phyloP scores from a whole-genome alignment of 129 eudicot genomes.

The Flaveria trinervia region DNA sequence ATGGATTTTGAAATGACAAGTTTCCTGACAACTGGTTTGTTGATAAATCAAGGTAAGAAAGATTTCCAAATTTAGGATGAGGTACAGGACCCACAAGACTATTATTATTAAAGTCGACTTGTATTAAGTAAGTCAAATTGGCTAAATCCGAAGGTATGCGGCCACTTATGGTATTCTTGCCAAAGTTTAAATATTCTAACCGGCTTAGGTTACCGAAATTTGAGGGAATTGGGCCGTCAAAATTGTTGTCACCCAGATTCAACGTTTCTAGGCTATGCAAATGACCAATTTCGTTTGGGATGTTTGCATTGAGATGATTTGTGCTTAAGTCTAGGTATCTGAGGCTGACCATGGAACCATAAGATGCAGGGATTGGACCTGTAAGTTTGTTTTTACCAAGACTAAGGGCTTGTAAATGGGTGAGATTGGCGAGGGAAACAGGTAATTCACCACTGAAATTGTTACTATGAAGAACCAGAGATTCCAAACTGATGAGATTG shows the following conservation, averaged over 20 bases:
- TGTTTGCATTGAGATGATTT: slow-evolving; percentile 6
- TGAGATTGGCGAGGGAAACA: not conserved
- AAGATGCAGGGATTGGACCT: slow-evolving; percentile 9
- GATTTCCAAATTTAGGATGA: not conserved
- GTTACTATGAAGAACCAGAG: not conserved
- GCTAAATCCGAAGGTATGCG: not conserved
- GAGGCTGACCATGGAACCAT: slow-evolving; percentile 5
- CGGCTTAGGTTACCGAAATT: not conserved
- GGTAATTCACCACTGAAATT: not conserved
- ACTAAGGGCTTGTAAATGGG: not conserved
- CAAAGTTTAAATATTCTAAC: not conserved
- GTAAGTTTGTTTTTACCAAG: not conserved
- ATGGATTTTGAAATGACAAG: not conserved
- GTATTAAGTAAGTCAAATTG: not conserved
- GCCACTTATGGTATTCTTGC: slow-evolving; percentile 12
- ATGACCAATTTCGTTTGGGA: slow-evolving; percentile 2
- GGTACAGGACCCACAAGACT: not conserved
- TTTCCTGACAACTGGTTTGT: slow-evolving; percentile 10
- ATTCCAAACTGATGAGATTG: not conserved
- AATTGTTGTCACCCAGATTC: not conserved
- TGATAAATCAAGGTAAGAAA: slow-evolving; percentile 17
- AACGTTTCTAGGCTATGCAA: not conserved
- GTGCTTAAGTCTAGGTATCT: not conserved
- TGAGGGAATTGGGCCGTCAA: slow-evolving; percentile 15
- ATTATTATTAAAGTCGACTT: slow-evolving; percentile 13